phyloP scores from a whole-genome alignment of 2,329 filamentous ascomycete species.

The Pyrenophora tritici-repentis region DNA sequence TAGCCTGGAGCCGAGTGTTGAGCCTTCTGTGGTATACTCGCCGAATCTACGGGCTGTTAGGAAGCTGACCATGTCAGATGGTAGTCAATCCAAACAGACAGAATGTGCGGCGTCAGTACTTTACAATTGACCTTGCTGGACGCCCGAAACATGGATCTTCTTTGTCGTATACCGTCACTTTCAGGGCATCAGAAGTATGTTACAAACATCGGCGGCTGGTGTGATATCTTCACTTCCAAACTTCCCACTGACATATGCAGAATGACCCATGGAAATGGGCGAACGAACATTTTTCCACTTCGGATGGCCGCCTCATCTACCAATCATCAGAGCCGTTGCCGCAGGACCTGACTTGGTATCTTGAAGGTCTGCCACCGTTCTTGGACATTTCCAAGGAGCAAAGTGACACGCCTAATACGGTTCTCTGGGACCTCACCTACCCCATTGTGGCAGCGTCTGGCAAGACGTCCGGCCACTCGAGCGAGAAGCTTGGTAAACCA shows the following conservation, averaged over 20 bases:
- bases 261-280: conserved; percentile 71
- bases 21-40: conserved; percentile 31
- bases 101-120: conserved; percentile 55
- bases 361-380: conserved; percentile 62
- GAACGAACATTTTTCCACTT: conserved; percentile 65
- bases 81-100: conserved; percentile 19
- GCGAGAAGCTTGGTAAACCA: conserved; percentile 66
- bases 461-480: conserved; percentile 62
- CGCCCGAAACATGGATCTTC: conserved; percentile 52
- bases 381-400: conserved; percentile 59
- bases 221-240: neutral
- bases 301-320: conserved; percentile 67
- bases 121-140: conserved; percentile 55
- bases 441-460: conserved; percentile 61
- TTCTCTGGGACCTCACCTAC: conserved; percentile 71
- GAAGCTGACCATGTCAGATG: conserved; percentile 24
- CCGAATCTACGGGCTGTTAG: neutral
- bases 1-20: conserved; percentile 54
- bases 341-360: conserved; percentile 59
- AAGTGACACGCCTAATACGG: conserved; percentile 70
- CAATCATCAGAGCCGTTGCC: conserved; percentile 45
- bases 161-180: conserved; percentile 73
- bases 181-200: conserved; percentile 54
- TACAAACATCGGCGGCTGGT: neutral
- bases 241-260: conserved; percentile 5